phyloP scores from a whole-genome alignment of 257 asterid species.

The Echites panduratus region DNA sequence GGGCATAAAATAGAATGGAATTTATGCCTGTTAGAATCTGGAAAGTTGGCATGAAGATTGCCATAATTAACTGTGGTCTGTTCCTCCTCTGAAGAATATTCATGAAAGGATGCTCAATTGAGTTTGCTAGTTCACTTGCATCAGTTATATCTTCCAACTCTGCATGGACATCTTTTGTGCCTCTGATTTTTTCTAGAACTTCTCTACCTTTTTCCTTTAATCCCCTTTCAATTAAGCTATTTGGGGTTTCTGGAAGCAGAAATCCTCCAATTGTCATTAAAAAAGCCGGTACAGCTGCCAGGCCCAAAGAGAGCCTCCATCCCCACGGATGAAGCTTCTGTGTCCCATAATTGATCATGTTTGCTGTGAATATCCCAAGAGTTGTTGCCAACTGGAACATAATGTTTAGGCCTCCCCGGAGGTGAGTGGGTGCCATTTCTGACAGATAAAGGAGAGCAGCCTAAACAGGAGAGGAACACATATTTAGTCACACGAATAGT shows the following conservation, averaged over 20 bases:
- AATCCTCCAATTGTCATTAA: slow-evolving; percentile 37
- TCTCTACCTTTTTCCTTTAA: slow-evolving; percentile 24
- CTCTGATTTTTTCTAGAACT: slow-evolving; percentile 38
- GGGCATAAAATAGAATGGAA: slow-evolving; percentile 58
- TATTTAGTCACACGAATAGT: background rate
- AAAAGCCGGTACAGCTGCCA: slow-evolving; percentile 58
- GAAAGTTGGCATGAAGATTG: slow-evolving; percentile 41
- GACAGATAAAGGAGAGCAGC: slow-evolving; percentile 77
- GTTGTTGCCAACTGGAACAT: slow-evolving; percentile 88
- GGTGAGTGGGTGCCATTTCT: slow-evolving; percentile 84
- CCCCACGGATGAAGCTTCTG: slow-evolving; percentile 70
- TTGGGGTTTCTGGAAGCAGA: slow-evolving; percentile 56
- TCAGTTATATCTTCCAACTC: slow-evolving; percentile 43
- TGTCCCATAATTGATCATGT: slow-evolving; percentile 79
- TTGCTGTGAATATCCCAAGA: slow-evolving; percentile 78
- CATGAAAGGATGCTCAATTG: slow-evolving; percentile 33
- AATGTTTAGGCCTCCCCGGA: slow-evolving; percentile 79
- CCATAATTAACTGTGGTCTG: slow-evolving; percentile 44
- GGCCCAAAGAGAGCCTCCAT: slow-evolving; percentile 79
- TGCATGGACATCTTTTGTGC: slow-evolving; percentile 38
- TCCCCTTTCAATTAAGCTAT: slow-evolving; percentile 53
- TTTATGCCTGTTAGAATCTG: slow-evolving; percentile 68
- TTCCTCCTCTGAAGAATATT: slow-evolving; percentile 36
- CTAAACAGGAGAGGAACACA: slow-evolving; percentile 19
- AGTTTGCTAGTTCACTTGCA: slow-evolving; percentile 45